These are phyloP conservation scores for Hamamelis virginiana DNA, from an alignment of 164 flowering plant genomes.

Conservation along the genomic window DNA sequence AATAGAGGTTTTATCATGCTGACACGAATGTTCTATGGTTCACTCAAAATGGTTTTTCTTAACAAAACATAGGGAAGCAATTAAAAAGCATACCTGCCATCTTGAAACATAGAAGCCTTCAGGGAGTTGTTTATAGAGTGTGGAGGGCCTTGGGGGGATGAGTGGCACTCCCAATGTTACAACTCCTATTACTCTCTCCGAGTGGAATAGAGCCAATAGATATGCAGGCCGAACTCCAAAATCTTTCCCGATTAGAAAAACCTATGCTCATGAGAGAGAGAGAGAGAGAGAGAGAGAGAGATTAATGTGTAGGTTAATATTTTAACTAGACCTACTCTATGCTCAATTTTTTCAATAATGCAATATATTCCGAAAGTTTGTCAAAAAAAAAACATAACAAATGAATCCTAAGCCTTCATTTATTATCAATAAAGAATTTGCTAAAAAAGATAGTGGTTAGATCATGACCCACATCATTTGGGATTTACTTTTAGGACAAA, in stretches of 20 bases:
- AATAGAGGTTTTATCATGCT: too few relatives aligned
- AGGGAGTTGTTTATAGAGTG: slow-evolving; percentile 24
- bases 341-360: too few relatives aligned
- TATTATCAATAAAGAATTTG: too few relatives aligned
- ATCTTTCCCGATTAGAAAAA: slow-evolving; percentile 48
- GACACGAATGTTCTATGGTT: too few relatives aligned
- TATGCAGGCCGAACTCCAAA: slow-evolving; percentile 41
- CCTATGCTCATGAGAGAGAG: slow-evolving; percentile 28
- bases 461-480: too few relatives aligned
- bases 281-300: background rate
- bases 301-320: background rate
- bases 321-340: too few relatives aligned
- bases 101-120: slow-evolving; percentile 63
- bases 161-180: slow-evolving; percentile 50
- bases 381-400: too few relatives aligned
- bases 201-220: slow-evolving; percentile 32
- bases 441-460: too few relatives aligned
- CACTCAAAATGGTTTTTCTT: too few relatives aligned
- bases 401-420: too few relatives aligned
- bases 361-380: too few relatives aligned
- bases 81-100: slow-evolving; percentile 37
- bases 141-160: slow-evolving; percentile 25
- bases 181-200: slow-evolving; percentile 40
- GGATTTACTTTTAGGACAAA: too few relatives aligned
- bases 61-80: background rate